Base-by-base conservation (phyloP, 2,329 filamentous ascomycete species). In the Lecanicillium sp. region DNA sequence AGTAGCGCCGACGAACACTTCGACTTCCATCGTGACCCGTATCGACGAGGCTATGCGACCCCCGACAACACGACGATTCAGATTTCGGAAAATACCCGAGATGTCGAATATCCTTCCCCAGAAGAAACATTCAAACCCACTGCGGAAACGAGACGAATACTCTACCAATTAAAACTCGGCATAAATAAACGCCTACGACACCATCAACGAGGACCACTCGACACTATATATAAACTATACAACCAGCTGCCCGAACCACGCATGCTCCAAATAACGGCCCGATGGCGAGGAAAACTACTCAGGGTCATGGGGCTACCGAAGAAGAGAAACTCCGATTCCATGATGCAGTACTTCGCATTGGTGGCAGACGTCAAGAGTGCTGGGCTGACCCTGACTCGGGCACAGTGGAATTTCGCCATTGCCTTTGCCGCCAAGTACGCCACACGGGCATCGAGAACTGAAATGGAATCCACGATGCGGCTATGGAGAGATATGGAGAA, bases 401-500 rank as follows among this genome's bases (percentile, higher is more conserved):
- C 69, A 0, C 79, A 95, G 54, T 98, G 89, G 89, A 95, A 86
- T 44, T 79, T 78, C 29, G 89, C 88, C 28, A 77, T 96, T 37
- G 74, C 83, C 15, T 84, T 94, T 52, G 84, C 85, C 9, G 81
- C 82, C 28, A 79, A 82, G 41, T 87, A 84, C 49, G 77, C 46
- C 67, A 79, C 29, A 70, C 76, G 33, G 67, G 72, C 32, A 52
- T 71, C 29, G 73, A 88, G 56, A 60, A 86, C 31, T 68, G 85
- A 58, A 33, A 49, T 63, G 44, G 59, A 63, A 19, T 72, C 77
- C 5, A 81, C 86, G 0, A 67, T 98, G 33, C 74, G 78, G 34
- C 61, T 94, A 17, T 98, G 90, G 89, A 79, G 77, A 47, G 80
- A 92, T 51, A 97, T 97, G 88, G 92, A 98, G 59, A 71, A 75